A percentile compares a stretch with the other conserved stretches of the same genome.
These are phyloP conservation scores for Mucor irregularis DNA, from an alignment of 371 early-diverging fungal species.

Conservation along the genomic window DNA sequence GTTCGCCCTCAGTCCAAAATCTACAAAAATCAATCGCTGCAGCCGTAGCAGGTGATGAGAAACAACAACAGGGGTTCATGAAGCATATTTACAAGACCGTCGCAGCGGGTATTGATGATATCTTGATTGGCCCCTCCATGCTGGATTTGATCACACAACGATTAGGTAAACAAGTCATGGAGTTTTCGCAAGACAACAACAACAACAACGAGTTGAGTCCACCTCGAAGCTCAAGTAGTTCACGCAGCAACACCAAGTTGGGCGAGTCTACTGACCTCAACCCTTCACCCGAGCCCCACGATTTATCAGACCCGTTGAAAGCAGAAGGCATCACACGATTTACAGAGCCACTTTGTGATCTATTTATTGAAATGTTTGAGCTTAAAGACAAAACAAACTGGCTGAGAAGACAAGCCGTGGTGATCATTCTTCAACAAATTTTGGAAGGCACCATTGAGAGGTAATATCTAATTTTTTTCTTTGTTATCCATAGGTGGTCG, in stretches of 20 bases:
- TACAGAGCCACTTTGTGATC: slow-evolving; percentile 75
- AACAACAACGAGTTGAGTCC: slow-evolving; percentile 17
- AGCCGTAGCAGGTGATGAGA: background rate
- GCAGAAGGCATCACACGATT: slow-evolving; percentile 56
- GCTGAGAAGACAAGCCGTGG: slow-evolving; percentile 84
- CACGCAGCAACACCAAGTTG: slow-evolving; percentile 6
- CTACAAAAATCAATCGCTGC: slow-evolving; percentile 24
- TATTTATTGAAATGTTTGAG: slow-evolving; percentile 88
- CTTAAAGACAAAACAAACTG: slow-evolving; percentile 85
- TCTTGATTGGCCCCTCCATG: slow-evolving; percentile 68
- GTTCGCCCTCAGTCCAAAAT: slow-evolving; percentile 26
- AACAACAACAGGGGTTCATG: slow-evolving; percentile 54
- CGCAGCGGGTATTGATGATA: slow-evolving; percentile 68
- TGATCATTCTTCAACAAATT: slow-evolving; percentile 80
- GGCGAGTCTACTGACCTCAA: slow-evolving; percentile 15
- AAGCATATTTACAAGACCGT: slow-evolving; percentile 73
- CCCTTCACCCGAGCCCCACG: too few relatives aligned
- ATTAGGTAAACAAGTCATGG: slow-evolving; percentile 68
- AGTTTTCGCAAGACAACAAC: slow-evolving; percentile 38
- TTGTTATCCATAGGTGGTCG: background rate
- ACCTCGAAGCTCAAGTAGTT: slow-evolving; percentile 10
- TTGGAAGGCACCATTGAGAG: slow-evolving; percentile 87
- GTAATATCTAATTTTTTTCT: slow-evolving; percentile 20
- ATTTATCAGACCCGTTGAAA: slow-evolving; percentile 25
- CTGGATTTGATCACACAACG: slow-evolving; percentile 73